Evolutionary conservation across 108 stramenopile genomes (phyloP), one percentile per base, ranked within the genome.

Genomic region (Cyclotella sp.): DNA sequence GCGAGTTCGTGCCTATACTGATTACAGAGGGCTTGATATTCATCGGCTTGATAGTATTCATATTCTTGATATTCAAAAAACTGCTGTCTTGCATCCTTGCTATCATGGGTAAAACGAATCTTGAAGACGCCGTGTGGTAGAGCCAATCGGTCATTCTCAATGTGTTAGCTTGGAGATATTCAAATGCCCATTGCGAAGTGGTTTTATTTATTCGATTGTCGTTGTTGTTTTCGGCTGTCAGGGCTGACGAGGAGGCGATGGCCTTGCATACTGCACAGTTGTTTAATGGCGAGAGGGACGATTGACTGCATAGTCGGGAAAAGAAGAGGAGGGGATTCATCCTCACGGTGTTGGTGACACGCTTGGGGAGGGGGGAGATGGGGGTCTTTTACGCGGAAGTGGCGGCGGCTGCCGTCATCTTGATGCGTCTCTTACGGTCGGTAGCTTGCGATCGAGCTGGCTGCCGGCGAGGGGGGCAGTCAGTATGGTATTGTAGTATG

Each of bases 41-140:
- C 34, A 34, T 34, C 34, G 34, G 34, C 34, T 34, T 34, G 34
- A 34, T 34, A 6, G 6, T 34, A 6, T 34, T 34, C 34, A 34
- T 34, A 34, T 34, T 34, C 34, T 34, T 34, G 34, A 34, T 34
- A 34, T 34, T 34, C 34, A 34, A 34, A 5, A 34, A 5, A 34
- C 6, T 34, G 34, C 34, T 68, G 9, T 68, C 67, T 68, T 68
- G 67, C 63, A 75, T 64, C 27, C 65, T 30, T 4, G 51, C 68
- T 14, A 81, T 70, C 68, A 65, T 75, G 9, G 80, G 73, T 41
- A 57, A 40, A 9, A 81, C 53, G 3, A 73, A 57, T 73, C 80
- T 75, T 40, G 80, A 75, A 3, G 70, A 64, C 7, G 69, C 52
- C 10, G 51, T 52, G 26, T 44, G 9, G 19, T 63, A 68, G 11